Percentiles rank a stretch among this genome's conserved stretches.
Evolutionary conservation across 331 rosid species (phyloP).

Genomic region (Telfairia occidentalis): DNA sequence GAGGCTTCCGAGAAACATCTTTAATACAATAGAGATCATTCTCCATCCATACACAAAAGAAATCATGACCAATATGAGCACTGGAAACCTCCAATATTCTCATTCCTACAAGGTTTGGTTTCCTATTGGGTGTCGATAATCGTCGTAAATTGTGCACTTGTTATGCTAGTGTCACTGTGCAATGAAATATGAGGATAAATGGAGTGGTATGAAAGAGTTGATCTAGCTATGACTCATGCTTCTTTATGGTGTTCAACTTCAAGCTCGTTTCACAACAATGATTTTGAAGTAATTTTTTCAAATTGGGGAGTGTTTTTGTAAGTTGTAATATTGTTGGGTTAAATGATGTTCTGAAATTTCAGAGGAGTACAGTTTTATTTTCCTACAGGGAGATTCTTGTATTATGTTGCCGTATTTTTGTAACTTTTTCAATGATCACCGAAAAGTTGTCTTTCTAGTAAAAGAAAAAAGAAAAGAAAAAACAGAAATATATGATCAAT

Average conservation of each 20-base stretch:
- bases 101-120: constrained; percentile 36
- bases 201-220: neutral
- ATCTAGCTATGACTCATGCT: neutral
- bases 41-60: no score
- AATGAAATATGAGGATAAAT: neutral
- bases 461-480: neutral
- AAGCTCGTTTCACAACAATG: neutral
- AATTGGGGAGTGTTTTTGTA: neutral
- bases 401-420: neutral
- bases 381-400: neutral
- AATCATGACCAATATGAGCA: no score
- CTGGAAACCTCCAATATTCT: no score
- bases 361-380: neutral
- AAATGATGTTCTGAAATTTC: neutral
- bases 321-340: neutral
- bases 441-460: neutral
- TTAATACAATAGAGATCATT: no score
- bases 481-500: neutral
- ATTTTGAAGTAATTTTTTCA: neutral
- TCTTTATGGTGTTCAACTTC: neutral
- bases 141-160: constrained; percentile 2
- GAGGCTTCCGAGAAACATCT: no score
- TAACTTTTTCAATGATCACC: neutral
- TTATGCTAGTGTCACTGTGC: no score
- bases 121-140: neutral